A percentile compares a stretch with the other conserved stretches of the same genome.
These are phyloP conservation scores for Trichoderma atrobrunneum DNA, from an alignment of 2,329 filamentous ascomycete genomes.

Conservation along the genomic window DNA sequence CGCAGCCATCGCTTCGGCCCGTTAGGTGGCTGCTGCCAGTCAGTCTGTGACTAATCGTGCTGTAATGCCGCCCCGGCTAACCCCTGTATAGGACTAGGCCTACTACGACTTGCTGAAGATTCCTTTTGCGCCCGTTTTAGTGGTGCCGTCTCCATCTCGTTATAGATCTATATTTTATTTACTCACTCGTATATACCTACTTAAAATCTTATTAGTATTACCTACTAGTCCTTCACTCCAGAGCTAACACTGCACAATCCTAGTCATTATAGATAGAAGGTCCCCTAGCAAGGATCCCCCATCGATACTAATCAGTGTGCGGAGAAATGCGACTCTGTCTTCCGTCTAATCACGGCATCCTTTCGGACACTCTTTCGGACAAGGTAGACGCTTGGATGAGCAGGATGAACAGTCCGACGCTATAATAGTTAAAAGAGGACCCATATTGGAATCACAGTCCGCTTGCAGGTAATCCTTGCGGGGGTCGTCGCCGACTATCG, in stretches of 20 bases:
- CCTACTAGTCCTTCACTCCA: background rate
- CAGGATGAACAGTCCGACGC: background rate
- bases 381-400: background rate
- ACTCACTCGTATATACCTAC: background rate
- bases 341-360: background rate
- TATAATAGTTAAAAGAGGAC: background rate
- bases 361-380: background rate
- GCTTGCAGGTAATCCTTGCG: background rate
- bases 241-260: background rate
- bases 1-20: no score
- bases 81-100: no score
- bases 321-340: background rate
- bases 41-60: no score
- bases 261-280: background rate
- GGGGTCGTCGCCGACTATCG: background rate
- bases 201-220: background rate
- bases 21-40: no score
- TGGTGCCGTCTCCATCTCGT: no score
- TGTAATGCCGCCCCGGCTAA: no score
- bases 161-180: background rate
- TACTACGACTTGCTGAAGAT: no score
- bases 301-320: background rate
- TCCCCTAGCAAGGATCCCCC: background rate
- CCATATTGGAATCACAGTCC: background rate
- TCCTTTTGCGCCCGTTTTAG: no score